These are phyloP conservation scores for Brassica balearica DNA, from an alignment of 441 rosid genomes.

Conservation along the genomic window DNA sequence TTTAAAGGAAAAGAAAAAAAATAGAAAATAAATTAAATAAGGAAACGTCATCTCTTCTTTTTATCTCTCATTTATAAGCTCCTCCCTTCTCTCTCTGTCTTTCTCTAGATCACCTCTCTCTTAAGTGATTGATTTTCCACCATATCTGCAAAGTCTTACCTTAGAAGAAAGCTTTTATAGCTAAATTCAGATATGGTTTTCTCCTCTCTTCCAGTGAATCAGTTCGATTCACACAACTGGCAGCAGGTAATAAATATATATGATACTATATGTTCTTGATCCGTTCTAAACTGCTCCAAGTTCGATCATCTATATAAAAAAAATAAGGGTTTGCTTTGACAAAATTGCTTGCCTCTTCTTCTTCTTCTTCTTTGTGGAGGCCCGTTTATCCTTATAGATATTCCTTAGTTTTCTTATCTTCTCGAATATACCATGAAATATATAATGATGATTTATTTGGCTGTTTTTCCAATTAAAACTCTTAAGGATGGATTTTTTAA, in stretches of 20 bases:
- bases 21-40: slow-evolving; percentile 39
- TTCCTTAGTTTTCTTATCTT: slow-evolving; percentile 41
- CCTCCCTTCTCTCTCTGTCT: slow-evolving; percentile 35
- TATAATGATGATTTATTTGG: slow-evolving; percentile 3
- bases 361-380: slow-evolving; percentile 33
- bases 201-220: slow-evolving; percentile 61
- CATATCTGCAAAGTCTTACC: slow-evolving; percentile 47
- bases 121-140: slow-evolving; percentile 61
- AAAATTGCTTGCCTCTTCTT: slow-evolving; percentile 29
- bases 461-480: neutral
- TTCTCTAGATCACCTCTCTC: slow-evolving; percentile 45
- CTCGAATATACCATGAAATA: slow-evolving; percentile 54
- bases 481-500: neutral
- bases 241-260: slow-evolving; percentile 50
- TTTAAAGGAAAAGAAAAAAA: slow-evolving; percentile 15
- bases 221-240: slow-evolving; percentile 65
- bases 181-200: slow-evolving; percentile 52
- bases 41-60: slow-evolving; percentile 47
- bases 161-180: slow-evolving; percentile 40
- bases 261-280: slow-evolving; percentile 21
- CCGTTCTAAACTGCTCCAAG: slow-evolving; percentile 18
- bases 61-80: slow-evolving; percentile 49
- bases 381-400: slow-evolving; percentile 48
- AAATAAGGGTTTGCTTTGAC: slow-evolving; percentile 13
- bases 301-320: neutral